phyloP scores from a whole-genome alignment of 2,329 filamentous ascomycete species.

The Talaromyces sp. region DNA sequence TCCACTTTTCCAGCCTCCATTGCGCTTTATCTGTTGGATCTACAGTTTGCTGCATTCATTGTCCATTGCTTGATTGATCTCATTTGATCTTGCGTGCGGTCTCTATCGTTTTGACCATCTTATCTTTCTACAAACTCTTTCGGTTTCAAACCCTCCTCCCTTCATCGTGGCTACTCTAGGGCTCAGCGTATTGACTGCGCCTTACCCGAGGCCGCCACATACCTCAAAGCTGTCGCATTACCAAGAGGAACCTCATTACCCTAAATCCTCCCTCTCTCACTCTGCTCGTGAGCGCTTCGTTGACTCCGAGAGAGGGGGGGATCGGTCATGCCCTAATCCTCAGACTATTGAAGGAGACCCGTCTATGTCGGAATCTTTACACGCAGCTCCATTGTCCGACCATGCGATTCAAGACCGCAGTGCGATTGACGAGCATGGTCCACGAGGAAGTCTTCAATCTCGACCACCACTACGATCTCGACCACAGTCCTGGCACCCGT shows the following conservation, averaged over 20 bases:
- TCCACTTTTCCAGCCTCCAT: slow-evolving; percentile 2
- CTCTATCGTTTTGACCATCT: too few species aligned
- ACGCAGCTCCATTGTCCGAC: slow-evolving; percentile 33
- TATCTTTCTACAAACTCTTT: slow-evolving; percentile 2
- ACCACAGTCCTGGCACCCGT: slow-evolving; percentile 41
- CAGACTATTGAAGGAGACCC: slow-evolving; percentile 32
- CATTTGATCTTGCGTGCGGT: too few species aligned
- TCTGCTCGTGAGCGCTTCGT: slow-evolving; percentile 34
- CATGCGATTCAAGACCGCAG: slow-evolving; percentile 28
- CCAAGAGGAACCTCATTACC: slow-evolving; percentile 26
- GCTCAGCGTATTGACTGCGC: slow-evolving; percentile 38
- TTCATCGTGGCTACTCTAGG: slow-evolving; percentile 47
- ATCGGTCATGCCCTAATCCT: slow-evolving; percentile 41
- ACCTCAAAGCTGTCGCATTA: slow-evolving; percentile 35
- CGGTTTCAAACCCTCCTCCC: slow-evolving; percentile 1
- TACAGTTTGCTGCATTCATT: too few species aligned
- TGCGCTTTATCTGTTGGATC: slow-evolving; percentile 1
- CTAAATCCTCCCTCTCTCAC: slow-evolving; percentile 42
- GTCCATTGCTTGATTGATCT: too few species aligned
- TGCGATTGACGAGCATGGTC: slow-evolving; percentile 27
- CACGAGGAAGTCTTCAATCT: slow-evolving; percentile 18
- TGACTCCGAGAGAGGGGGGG: slow-evolving; percentile 43
- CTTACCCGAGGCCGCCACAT: slow-evolving; percentile 37
- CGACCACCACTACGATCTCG: slow-evolving; percentile 32
- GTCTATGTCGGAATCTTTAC: slow-evolving; percentile 43